Conservation (phyloP, 306 rosid genomes). For the Vigna nakashimae region DNA sequence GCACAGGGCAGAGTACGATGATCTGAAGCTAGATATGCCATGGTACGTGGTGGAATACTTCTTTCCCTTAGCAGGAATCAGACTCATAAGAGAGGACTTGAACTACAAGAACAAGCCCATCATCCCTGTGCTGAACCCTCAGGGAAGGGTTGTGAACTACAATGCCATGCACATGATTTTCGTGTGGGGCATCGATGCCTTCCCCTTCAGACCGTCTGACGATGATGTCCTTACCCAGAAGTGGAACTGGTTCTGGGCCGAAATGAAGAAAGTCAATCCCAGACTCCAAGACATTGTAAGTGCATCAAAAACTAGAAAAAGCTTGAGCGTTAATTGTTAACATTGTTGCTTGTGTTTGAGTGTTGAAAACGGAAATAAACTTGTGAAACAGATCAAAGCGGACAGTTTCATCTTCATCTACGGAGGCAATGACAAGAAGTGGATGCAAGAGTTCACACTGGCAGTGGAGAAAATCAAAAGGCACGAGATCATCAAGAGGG, state of each 20-base stretch:
- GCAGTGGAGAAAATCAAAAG: constrained; percentile 39
- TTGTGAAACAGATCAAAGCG: constrained; percentile 45
- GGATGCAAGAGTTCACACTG: constrained; percentile 12
- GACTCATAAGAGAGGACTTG: constrained; percentile 43
- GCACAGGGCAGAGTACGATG: constrained; percentile 43
- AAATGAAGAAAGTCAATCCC: constrained; percentile 48
- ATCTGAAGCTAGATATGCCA: constrained; percentile 45
- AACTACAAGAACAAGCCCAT: constrained; percentile 51
- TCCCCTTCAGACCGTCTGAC: constrained; percentile 52
- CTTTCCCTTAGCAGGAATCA: constrained; percentile 44
- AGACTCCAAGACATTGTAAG: constrained; percentile 45
- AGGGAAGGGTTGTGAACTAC: constrained; percentile 43
- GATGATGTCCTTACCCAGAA: constrained; percentile 49
- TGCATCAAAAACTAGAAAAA: background rate
- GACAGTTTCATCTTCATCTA: constrained; percentile 51
- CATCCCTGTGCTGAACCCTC: constrained; percentile 53
- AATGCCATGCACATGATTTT: constrained; percentile 59
- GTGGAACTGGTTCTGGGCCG: constrained; percentile 59
- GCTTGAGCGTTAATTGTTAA: too few relatives aligned
- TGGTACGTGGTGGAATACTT: constrained; percentile 53
- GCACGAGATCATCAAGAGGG: constrained; percentile 40
- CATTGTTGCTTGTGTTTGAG: too few relatives aligned
- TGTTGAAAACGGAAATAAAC: background rate
- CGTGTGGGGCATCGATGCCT: constrained; percentile 56
- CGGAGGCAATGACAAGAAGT: constrained; percentile 43